Evolutionary conservation across 164 flowering plant genomes (phyloP).

Genomic region (Amborella trichopoda): DNA sequence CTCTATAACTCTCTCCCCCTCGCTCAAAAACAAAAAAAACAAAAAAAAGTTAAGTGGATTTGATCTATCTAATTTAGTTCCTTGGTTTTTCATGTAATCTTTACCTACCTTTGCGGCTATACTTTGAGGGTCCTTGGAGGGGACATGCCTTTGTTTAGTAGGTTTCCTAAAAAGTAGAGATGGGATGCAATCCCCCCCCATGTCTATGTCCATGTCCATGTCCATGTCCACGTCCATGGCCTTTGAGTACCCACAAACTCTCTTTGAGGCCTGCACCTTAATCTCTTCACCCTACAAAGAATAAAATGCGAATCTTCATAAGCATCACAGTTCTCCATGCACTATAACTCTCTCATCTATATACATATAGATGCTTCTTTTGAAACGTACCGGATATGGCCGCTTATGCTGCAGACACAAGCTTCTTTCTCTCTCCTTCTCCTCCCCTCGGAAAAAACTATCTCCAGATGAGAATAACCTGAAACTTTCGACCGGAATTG

Average conservation of each 20-base stretch:
- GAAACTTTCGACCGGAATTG: too few relatives aligned
- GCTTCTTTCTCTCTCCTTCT: too few relatives aligned
- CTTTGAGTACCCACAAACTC: not conserved
- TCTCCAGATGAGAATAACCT: too few relatives aligned
- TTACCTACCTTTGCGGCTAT: constrained; percentile 69
- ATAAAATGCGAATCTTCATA: not conserved
- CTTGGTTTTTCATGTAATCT: not conserved
- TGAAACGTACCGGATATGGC: not conserved
- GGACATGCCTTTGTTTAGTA: not conserved
- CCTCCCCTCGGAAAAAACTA: too few relatives aligned
- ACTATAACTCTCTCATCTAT: too few relatives aligned
- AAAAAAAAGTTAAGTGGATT: too few relatives aligned
- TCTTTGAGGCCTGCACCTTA: not conserved
- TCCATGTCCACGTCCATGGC: not conserved
- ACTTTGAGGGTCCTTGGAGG: constrained; percentile 81
- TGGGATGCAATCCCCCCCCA: not conserved
- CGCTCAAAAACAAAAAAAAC: constrained; percentile 40
- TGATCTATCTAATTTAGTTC: not conserved
- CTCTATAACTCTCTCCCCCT: constrained; percentile 84
- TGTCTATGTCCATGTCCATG: not conserved
- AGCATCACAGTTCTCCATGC: not conserved
- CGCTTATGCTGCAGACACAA: too few relatives aligned
- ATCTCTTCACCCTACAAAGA: not conserved
- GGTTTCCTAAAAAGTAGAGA: constrained; percentile 1
- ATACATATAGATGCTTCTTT: too few relatives aligned